Evolutionary conservation across 306 rosid genomes (phyloP), one percentile per base, ranked within the genome.

Genomic region (Abrus pulchellus): DNA sequence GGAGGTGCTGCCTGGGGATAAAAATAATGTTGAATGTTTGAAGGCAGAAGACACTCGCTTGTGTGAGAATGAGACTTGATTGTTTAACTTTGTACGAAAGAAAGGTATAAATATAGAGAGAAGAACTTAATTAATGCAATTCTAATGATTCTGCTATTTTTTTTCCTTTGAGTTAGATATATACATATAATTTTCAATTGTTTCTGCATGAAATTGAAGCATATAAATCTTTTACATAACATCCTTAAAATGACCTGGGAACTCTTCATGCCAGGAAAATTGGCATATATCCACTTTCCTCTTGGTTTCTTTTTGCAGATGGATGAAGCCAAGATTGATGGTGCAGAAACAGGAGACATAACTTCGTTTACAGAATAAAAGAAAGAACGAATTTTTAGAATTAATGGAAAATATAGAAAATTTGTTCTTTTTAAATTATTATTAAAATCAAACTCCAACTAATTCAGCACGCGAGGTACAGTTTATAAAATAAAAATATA

Each of bases 31-130:
- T 79, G 83, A 72, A 78, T 83, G 84, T 84, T 70, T 67, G 81
- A 74, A 67, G 73, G 54, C 84, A 57, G 29, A 84, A 74, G 77
- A 79, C 87, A 83, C 83, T 83, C 84, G 60, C 81, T 79, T 63
- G 68, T 83, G 81, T 72, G 75, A 79, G 61, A 83, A 62, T 73
- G 63, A 78, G 80, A 56, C 76, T 77, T 47, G 48, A 57, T 68
- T 80, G 6, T 48, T 79, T 62, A 72, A 32, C 40, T 80, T 70
- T 50, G 74, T 71, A 50, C 66, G 5, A 33, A 44, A 62, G 12
- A 78, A 8, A 33, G 32, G 74, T 68, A 61, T 69, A 75, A 43
- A 69, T 68, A 45, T 41, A 65, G 64, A 54, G 55, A 61, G 49
- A 63, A 50, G 11, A 44, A 78, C 65, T 78, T 27, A 14, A 20